Base-by-base conservation (phyloP, 75 land plant genomes). In the Pseudotsuga menziesii region DNA sequence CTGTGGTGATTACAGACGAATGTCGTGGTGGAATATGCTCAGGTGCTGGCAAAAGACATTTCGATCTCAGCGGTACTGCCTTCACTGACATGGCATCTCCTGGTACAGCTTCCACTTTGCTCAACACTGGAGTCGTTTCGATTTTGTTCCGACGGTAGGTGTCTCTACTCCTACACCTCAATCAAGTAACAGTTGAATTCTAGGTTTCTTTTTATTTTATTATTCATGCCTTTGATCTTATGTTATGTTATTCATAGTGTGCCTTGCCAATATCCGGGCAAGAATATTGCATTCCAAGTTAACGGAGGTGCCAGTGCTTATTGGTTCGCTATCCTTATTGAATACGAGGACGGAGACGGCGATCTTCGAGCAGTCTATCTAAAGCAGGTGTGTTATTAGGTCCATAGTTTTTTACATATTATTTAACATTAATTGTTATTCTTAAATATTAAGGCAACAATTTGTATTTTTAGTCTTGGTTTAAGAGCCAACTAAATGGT, bases 251-350 rank as follows among this genome's bases (percentile, higher is more conserved):
- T 39, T 39, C 4, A 57, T 57, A 57, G 59, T 12, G n/a, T 63
- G 67, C 9, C 52, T 16, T 94, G 95, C 80, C 79, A 76, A 22
- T 94, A 94, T 67, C 81, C 75, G 0, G 90, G 91, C 27, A 91
- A 84, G 85, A 81, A 86, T 61, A 76, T 95, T 16, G 89, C 93
- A 2, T 93, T 95, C 83, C 83, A 85, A 52, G 92, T 95, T 27
- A 90, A 91, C 63, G 91, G 86, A 35, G 96, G 98, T 0, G 85
- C 96, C 6, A 95, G 91, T 5, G 61, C 79, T 12, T 88, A 80
- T 59, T 95, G 96, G 98, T 83, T 93, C 9, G 91, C 98, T 12
- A 70, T 95, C 20, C 78, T 89, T 0, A 89, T 95, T 19, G 85
- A 85, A 29, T 92, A 78, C 20, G 60, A 16, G 2, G 60, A 58